Conservation (phyloP, 1,284 basidiomycete genomes). For the Vanrija sp. region DNA sequence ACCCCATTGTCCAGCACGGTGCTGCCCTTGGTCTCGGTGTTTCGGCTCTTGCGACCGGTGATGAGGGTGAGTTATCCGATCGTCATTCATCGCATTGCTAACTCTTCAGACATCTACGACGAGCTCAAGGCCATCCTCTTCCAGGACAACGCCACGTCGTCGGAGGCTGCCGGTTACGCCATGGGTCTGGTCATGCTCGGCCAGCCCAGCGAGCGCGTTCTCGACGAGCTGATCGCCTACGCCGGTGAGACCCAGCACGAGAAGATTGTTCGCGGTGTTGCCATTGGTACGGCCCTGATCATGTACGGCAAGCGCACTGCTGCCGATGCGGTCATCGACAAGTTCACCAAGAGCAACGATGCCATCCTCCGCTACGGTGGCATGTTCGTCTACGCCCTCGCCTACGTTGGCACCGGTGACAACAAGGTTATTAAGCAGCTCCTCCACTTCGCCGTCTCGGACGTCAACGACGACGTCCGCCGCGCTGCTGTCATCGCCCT, state of each 20-base stretch:
- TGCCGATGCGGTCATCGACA: constrained; percentile 72
- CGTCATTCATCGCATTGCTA: not conserved
- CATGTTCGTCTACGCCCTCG: constrained; percentile 88
- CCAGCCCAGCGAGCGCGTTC: constrained; percentile 68
- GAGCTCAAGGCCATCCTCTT: constrained; percentile 82
- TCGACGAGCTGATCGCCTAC: constrained; percentile 90
- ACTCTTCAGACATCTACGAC: constrained; percentile 71
- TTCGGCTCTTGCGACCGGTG: constrained; percentile 85
- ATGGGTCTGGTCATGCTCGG: constrained; percentile 97
- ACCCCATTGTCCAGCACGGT: constrained; percentile 89
- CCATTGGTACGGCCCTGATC: constrained; percentile 83
- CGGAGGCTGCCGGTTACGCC: constrained; percentile 88
- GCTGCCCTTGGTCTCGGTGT: constrained; percentile 90
- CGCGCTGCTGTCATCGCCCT: constrained; percentile 89
- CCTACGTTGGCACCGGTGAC: constrained; percentile 90
- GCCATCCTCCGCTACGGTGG: constrained; percentile 92
- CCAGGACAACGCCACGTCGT: constrained; percentile 87
- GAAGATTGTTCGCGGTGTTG: constrained; percentile 93
- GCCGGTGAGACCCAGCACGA: constrained; percentile 94
- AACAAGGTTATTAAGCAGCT: constrained; percentile 85
- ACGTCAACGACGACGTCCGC: constrained; percentile 92
- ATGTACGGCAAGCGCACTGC: constrained; percentile 87
- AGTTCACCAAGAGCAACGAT: constrained; percentile 80
- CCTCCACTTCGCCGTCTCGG: constrained; percentile 90
- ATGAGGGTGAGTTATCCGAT: constrained; percentile 51